Conservation (phyloP, 2,329 filamentous ascomycete species). For the Leptographium procerum region DNA sequence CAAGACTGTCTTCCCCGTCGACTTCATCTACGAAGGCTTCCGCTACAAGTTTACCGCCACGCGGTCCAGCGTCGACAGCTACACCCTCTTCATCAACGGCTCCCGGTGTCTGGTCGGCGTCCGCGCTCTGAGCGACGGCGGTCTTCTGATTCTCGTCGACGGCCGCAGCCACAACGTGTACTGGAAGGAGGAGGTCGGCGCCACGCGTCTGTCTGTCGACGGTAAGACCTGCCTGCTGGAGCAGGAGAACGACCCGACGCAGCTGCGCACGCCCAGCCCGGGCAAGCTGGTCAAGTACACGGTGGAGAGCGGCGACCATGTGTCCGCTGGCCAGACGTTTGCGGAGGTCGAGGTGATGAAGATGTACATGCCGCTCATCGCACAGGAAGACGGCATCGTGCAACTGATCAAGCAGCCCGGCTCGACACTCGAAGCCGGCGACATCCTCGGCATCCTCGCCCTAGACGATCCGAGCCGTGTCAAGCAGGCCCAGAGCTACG, state of each 20-base stretch:
- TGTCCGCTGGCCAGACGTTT: constrained; percentile 83
- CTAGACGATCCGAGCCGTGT: constrained; percentile 92
- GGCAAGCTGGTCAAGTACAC: constrained; percentile 98
- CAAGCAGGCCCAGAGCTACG: constrained; percentile 90
- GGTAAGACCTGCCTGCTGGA: constrained; percentile 96
- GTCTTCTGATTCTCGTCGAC: constrained; percentile 78
- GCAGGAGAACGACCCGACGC: constrained; percentile 97
- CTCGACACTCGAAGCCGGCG: constrained; percentile 92
- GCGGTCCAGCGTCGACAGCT: constrained; percentile 82
- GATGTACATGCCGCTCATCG: constrained; percentile 99
- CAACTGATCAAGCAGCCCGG: constrained; percentile 99
- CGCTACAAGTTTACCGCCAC: constrained; percentile 98
- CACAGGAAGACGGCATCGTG: constrained; percentile 89
- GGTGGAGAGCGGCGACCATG: constrained; percentile 87
- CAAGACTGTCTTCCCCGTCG: constrained; percentile 93
- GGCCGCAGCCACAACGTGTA: constrained; percentile 97
- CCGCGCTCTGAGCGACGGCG: constrained; percentile 84
- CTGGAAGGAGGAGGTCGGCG: constrained; percentile 98
- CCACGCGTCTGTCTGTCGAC: constrained; percentile 89
- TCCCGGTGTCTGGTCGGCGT: constrained; percentile 93
- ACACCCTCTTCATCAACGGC: constrained; percentile 97
- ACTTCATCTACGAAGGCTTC: constrained; percentile 96
- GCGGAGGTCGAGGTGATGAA: constrained; percentile 99
- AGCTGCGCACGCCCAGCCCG: constrained; percentile 85
- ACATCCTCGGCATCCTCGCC: constrained; percentile 94